Conservation (phyloP, 1,284 basidiomycete genomes). For the Phylloporus sp. region DNA sequence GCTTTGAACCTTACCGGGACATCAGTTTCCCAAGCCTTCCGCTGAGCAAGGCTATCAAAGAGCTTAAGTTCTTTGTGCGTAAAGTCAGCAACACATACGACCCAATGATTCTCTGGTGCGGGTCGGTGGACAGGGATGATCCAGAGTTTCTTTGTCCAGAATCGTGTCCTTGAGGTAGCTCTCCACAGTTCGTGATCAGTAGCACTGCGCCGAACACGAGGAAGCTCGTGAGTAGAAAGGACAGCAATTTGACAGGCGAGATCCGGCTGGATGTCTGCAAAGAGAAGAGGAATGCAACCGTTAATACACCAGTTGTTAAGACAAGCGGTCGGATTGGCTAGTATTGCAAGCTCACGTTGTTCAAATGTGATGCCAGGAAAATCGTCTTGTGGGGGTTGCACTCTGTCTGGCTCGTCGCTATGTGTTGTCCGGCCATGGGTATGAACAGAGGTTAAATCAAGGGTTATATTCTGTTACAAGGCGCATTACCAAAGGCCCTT, state of each 20-base stretch:
- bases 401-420: no score
- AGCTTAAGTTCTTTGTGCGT: not conserved
- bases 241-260: not conserved
- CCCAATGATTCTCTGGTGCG: not conserved
- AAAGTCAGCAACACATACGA: not conserved
- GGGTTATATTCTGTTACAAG: not conserved
- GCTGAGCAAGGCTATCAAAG: slow-evolving; percentile 6
- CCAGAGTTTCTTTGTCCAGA: not conserved
- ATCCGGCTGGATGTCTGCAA: not conserved
- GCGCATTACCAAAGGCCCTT: not conserved
- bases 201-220: not conserved
- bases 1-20: not conserved
- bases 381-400: not conserved
- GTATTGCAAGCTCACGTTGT: not conserved
- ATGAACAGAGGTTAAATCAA: not conserved
- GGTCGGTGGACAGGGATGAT: slow-evolving; percentile 3
- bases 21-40: not conserved
- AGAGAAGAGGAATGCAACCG: not conserved
- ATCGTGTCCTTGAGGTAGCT: not conserved
- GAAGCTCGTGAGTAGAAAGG: slow-evolving; percentile 1
- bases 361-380: not conserved
- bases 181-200: not conserved
- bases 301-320: not conserved
- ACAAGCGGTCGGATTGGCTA: not conserved
- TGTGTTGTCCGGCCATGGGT: no score